A percentile compares a stretch with the other conserved stretches of the same genome.
Conservation (phyloP, 78 protist genomes). For the Goniomonas avonlea region DNA sequence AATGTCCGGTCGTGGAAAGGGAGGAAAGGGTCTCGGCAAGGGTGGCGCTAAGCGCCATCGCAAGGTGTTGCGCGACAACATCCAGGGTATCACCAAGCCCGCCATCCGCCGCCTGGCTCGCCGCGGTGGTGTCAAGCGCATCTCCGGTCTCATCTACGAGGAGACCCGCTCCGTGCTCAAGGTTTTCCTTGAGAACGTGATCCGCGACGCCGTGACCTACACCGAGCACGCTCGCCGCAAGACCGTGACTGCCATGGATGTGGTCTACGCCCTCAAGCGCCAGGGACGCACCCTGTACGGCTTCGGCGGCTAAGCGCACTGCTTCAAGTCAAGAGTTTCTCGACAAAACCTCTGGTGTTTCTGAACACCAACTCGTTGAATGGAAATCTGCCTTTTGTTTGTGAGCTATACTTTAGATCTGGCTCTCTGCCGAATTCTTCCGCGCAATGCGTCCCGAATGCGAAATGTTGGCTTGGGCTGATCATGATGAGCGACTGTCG, state of each 20-base stretch:
- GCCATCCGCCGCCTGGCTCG: conserved; percentile 57
- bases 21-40: conserved; percentile 64
- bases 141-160: conserved; percentile 39
- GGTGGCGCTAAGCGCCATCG: conserved; percentile 48
- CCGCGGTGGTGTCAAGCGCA: conserved; percentile 56
- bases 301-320: conserved; percentile 35
- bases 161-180: conserved; percentile 36
- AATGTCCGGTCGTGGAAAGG: conserved; percentile 37
- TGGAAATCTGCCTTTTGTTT: too few species aligned
- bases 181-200: conserved; percentile 26
- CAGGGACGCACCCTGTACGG: conserved; percentile 51
- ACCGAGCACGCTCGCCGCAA: conserved; percentile 48
- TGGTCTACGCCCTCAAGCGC: conserved; percentile 48
- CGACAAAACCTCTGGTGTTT: conserved; percentile 4
- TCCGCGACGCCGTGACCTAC: conserved; percentile 43
- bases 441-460: too few species aligned
- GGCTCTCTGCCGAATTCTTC: too few species aligned
- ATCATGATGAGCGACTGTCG: too few species aligned
- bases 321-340: too few species aligned
- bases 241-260: conserved; percentile 49
- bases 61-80: conserved; percentile 39
- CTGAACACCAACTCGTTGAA: not conserved
- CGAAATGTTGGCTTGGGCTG: too few species aligned
- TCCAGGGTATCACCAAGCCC: conserved; percentile 59
- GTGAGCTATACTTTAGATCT: too few species aligned